Base-by-base conservation (phyloP, 23 red algal genomes). In the Rhodosorus marinus region DNA sequence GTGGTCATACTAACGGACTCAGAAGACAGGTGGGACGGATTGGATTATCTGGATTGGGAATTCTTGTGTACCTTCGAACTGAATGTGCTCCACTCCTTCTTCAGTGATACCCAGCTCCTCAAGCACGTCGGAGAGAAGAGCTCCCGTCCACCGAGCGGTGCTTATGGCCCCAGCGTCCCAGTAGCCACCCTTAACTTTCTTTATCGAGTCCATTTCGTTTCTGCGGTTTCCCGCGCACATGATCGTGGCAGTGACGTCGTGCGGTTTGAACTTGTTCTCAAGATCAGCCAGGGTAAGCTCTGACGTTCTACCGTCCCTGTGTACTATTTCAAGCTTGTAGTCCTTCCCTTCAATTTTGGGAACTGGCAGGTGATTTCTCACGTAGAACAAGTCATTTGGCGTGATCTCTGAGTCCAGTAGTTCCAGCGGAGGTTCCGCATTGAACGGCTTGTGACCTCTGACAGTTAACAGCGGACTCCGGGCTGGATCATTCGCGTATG, bases 201-300 rank as follows among this genome's bases (percentile, higher is more conserved):
- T 67, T 31, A 72, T 45, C n/a, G 29, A 55, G 55, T 57, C 40
- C 55, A 94, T 29, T 54, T 94, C 87, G 29, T 57, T 83, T 4
- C 87, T 56, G 2, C 87, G 77, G 49, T 94, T 94, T 15, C 87
- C 87, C 15, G 70, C 87, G 41, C 87, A 94, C 40, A 83, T 76
- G 28, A 94, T 30, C 15, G 66, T 45, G 5, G 76, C 64, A 4
- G 26, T 24, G 27, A 77, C 15, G 4, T 42, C 14, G 0, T 35
- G 31, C 5, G 35, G 33, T 2, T 20, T 24, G 4, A 77, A 76
- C 59, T 74, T 51, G 1, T 26, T 59, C 47, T 62, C 53, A 22
- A 93, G 51, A 19, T 80, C 74, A 0, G 70, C 41, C n/a, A 93
- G 69, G 0, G 28, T 49, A 3, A 70, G 52, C 4, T 51, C 29